Conservation (phyloP, 2,329 filamentous ascomycete species). For the Neofusicoccum parvum region DNA sequence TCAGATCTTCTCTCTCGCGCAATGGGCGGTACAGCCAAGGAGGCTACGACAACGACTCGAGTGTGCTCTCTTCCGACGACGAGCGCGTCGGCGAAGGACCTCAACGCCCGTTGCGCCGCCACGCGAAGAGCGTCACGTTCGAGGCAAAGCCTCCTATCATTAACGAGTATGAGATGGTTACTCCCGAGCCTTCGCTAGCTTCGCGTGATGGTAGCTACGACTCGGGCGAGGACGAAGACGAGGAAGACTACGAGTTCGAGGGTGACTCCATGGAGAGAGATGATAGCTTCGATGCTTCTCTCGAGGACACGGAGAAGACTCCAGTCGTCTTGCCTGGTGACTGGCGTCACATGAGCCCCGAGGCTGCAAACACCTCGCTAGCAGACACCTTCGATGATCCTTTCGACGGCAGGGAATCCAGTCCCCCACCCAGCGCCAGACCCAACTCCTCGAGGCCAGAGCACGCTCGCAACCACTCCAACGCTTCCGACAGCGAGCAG, state of each 20-base stretch:
- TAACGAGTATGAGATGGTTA: constrained; percentile 98
- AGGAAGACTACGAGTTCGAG: constrained; percentile 66
- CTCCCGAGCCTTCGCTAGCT: constrained; percentile 90
- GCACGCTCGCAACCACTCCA: constrained; percentile 65
- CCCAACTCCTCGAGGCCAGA: constrained; percentile 2
- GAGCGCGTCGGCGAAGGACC: constrained; percentile 58
- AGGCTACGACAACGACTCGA: constrained; percentile 37
- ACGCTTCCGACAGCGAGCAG: constrained; percentile 77
- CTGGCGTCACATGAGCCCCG: constrained; percentile 80
- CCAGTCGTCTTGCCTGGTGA: constrained; percentile 97
- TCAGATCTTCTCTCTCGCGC: constrained; percentile 83
- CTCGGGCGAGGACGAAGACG: constrained; percentile 71
- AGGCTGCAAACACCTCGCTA: constrained; percentile 58
- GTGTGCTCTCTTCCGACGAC: constrained; percentile 45
- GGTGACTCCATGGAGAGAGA: constrained; percentile 66
- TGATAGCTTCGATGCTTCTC: constrained; percentile 92
- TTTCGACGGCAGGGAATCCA: constrained; percentile 55
- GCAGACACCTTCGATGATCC: constrained; percentile 64
- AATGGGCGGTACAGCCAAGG: constrained; percentile 54
- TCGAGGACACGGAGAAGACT: constrained; percentile 96
- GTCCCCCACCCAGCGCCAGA: constrained; percentile 25
- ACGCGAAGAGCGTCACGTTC: constrained; percentile 97
- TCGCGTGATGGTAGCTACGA: constrained; percentile 94
- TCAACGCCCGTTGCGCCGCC: constrained; percentile 72
- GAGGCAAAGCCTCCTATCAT: constrained; percentile 90